phyloP scores from a whole-genome alignment of 169 alveolate genomes.

The Plasmodium adleri region DNA sequence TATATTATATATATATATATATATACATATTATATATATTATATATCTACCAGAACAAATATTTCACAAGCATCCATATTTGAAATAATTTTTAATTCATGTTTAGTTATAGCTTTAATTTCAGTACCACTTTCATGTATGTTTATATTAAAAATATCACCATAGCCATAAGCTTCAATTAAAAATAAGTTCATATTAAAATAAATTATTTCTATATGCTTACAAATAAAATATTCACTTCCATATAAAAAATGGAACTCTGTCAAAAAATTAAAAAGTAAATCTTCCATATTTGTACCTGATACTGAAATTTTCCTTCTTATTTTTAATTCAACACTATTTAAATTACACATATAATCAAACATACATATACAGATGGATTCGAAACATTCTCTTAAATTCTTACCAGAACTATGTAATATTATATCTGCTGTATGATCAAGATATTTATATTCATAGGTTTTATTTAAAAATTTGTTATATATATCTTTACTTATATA shows the following conservation, averaged over 20 bases:
- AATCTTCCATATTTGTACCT: conserved; percentile 44
- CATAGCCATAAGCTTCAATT: conserved; percentile 73
- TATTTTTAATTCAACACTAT: conserved; percentile 52
- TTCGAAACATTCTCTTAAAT: conserved; percentile 76
- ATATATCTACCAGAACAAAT: conserved; percentile 61
- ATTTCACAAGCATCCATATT: conserved; percentile 24
- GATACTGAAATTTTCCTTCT: conserved; percentile 25
- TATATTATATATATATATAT: not conserved
- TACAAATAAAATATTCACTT: conserved; percentile 81
- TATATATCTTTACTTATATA: not conserved
- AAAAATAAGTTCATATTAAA: conserved; percentile 25
- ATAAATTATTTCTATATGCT: conserved; percentile 32
- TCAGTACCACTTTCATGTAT: conserved; percentile 83
- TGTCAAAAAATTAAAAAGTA: conserved; percentile 76
- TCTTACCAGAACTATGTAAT: conserved; percentile 78
- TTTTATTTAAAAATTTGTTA: conserved; percentile 10
- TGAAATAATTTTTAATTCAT: conserved; percentile 69
- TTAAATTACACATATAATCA: conserved; percentile 80
- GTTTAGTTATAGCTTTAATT: conserved; percentile 85
- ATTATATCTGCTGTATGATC: conserved; percentile 87
- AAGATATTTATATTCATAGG: conserved; percentile 76
- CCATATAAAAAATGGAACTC: conserved; percentile 82
- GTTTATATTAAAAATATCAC: conserved; percentile 73
- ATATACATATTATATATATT: not conserved
- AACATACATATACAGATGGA: conserved; percentile 78